phyloP scores from a whole-genome alignment of 495 filamentous ascomycete species.

The Hyaloscypha bicolor region DNA sequence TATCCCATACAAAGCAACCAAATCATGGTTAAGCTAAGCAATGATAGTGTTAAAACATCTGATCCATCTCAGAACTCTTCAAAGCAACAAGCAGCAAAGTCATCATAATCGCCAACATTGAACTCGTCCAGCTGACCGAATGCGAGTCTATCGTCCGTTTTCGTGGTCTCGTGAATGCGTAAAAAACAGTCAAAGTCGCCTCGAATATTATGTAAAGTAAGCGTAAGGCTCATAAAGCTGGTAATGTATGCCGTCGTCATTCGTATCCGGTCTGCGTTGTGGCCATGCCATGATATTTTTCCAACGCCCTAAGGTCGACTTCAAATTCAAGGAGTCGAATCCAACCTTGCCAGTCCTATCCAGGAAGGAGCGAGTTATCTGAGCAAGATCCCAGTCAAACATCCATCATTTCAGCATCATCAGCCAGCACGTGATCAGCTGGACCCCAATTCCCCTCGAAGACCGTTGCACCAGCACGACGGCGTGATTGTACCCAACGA shows the following conservation, averaged over 20 bases:
- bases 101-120: slow-evolving; percentile 21
- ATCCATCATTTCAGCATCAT: slow-evolving; percentile 76
- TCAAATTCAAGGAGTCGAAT: slow-evolving; percentile 28
- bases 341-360: slow-evolving; percentile 31
- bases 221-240: slow-evolving; percentile 4
- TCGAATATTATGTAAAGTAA: slow-evolving; percentile 29
- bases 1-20: slow-evolving; percentile 25
- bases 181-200: slow-evolving; percentile 19
- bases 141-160: slow-evolving; percentile 17
- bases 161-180: slow-evolving; percentile 33
- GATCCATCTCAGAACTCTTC: slow-evolving; percentile 2
- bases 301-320: slow-evolving; percentile 26
- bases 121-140: slow-evolving; percentile 18
- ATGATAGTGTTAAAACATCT: slow-evolving; percentile 10
- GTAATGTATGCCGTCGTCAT: slow-evolving; percentile 14
- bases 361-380: slow-evolving; percentile 29
- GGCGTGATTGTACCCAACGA: slow-evolving; percentile 72
- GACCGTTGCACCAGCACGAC: slow-evolving; percentile 82
- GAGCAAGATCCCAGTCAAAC: slow-evolving; percentile 40
- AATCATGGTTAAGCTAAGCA: slow-evolving; percentile 24
- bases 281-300: slow-evolving; percentile 27
- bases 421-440: slow-evolving; percentile 67
- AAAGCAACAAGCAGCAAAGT: slow-evolving; percentile 4
- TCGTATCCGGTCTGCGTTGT: slow-evolving; percentile 14
- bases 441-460: slow-evolving; percentile 97